Evolutionary conservation across 2,329 filamentous ascomycete genomes (phyloP).

Genomic region (Clonostachys solani): DNA sequence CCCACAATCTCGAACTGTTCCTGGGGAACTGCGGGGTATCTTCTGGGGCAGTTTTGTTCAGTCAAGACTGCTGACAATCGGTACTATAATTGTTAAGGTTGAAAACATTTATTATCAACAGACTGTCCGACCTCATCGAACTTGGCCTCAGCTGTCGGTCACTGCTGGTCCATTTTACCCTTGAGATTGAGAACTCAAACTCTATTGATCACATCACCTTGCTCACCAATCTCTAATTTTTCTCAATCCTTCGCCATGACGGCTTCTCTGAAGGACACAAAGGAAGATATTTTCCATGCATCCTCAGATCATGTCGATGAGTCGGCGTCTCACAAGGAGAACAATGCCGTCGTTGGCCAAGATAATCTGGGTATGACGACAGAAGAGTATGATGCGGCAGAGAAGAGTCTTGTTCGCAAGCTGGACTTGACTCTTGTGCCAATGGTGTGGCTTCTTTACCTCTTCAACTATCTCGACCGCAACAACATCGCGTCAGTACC

Average conservation of each 20-base stretch:
- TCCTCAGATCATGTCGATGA: not conserved
- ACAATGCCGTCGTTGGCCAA: not conserved
- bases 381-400: slow-evolving; percentile 4
- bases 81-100: too few relatives aligned
- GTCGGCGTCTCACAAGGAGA: not conserved
- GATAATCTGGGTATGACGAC: not conserved
- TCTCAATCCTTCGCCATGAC: not conserved
- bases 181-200: too few relatives aligned
- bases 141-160: too few relatives aligned
- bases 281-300: not conserved
- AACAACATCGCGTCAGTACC: slow-evolving; percentile 12
- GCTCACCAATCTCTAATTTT: too few relatives aligned
- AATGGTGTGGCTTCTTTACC: slow-evolving; percentile 13
- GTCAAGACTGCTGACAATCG: too few relatives aligned
- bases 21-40: too few relatives aligned
- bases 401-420: slow-evolving; percentile 12
- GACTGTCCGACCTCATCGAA: too few relatives aligned
- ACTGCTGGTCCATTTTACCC: too few relatives aligned
- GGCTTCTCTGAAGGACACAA: not conserved
- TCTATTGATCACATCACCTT: too few relatives aligned
- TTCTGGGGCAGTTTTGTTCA: too few relatives aligned
- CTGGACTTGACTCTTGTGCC: slow-evolving; percentile 16
- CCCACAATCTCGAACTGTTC: too few relatives aligned
- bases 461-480: slow-evolving; percentile 16
- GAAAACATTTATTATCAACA: too few relatives aligned